Percentiles rank a stretch among this genome's conserved stretches.
phyloP scores from a whole-genome alignment of 805 yeast species.

The Zygoascus flipseniorum region DNA sequence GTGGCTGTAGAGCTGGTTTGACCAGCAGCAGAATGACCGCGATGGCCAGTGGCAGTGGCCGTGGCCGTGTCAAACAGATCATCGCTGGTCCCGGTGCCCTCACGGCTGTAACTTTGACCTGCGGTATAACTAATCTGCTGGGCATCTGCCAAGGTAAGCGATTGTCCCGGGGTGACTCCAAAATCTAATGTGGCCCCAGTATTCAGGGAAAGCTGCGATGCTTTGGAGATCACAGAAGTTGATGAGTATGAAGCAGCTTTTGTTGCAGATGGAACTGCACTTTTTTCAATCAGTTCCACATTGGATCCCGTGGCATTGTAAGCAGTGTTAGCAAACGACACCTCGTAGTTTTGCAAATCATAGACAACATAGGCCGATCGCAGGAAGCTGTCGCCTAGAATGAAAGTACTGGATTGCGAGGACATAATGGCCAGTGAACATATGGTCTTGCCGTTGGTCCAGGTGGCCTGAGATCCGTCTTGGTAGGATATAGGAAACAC shows the following conservation, averaged over 20 bases:
- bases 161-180: background rate
- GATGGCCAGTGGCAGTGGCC: too few species aligned
- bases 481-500: slow-evolving; percentile 10
- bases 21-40: too few species aligned
- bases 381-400: slow-evolving; percentile 61
- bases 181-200: background rate
- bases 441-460: slow-evolving; percentile 29
- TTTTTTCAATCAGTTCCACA: slow-evolving; percentile 16
- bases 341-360: slow-evolving; percentile 49
- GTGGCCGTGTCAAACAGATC: too few species aligned
- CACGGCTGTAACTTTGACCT: background rate
- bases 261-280: slow-evolving; percentile 24
- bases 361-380: slow-evolving; percentile 59
- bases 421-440: slow-evolving; percentile 13
- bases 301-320: slow-evolving; percentile 20
- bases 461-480: slow-evolving; percentile 19
- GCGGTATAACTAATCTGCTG: background rate
- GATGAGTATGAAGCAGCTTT: slow-evolving; percentile 19
- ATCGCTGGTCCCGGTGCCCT: too few species aligned
- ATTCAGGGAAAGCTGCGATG: background rate
- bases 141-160: background rate
- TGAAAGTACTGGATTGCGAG: slow-evolving; percentile 10
- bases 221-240: slow-evolving; percentile 9
- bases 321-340: slow-evolving; percentile 48
- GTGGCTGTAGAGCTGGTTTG: background rate